Base-by-base conservation (phyloP, 805 yeast species). In the Zygoascus biomembranicola region DNA sequence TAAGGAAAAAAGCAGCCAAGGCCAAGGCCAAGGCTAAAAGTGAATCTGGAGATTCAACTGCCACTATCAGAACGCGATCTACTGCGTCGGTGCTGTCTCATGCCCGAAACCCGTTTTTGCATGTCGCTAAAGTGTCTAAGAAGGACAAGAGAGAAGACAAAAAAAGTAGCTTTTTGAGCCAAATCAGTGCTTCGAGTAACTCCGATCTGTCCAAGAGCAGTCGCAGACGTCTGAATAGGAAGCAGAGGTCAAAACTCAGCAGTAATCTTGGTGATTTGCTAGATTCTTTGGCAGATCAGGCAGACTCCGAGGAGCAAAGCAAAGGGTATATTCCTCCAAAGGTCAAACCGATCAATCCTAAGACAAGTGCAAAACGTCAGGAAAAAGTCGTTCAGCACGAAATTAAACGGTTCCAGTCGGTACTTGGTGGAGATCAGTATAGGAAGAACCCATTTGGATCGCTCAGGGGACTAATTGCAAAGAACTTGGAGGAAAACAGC, bases 391-490 rank as follows among this genome's bases (percentile, higher is more conserved):
- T 61, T 28, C 55, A 56, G 32, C 48, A 54, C 11, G 66, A 63
- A 47, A 61, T 55, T 13, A 43, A 47, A 13, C 45, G 59, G 43
- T 63, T 63, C 54, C 57, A 57, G 49, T 47, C 48, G 37, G 60
- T 61, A 20, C 43, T 58, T 16, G 52, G 51, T 14, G 55, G 59
- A 28, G 32, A 51, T 20, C 50, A 55, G 49, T 63, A 60, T 52
- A 52, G 55, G 20, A 45, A 57, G 41, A 54, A 56, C 20, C 66
- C 66, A 14, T 59, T 63, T 53, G 63, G 52, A 13, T 47, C 64
- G 10, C 51, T 63, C 16, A 56, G 54, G 44, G 41, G 26, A 8
- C 53, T 53, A n/a, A 60, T 61, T 14, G 41, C 44, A 5, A 35
- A 35, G 32, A 14, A 39, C 5, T 16, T 19, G 26, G 31, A 48